Evolutionary conservation across 2,329 filamentous ascomycete species (phyloP), one percentile per base, ranked within the genome.

Genomic region (Penicillium frequentans): DNA sequence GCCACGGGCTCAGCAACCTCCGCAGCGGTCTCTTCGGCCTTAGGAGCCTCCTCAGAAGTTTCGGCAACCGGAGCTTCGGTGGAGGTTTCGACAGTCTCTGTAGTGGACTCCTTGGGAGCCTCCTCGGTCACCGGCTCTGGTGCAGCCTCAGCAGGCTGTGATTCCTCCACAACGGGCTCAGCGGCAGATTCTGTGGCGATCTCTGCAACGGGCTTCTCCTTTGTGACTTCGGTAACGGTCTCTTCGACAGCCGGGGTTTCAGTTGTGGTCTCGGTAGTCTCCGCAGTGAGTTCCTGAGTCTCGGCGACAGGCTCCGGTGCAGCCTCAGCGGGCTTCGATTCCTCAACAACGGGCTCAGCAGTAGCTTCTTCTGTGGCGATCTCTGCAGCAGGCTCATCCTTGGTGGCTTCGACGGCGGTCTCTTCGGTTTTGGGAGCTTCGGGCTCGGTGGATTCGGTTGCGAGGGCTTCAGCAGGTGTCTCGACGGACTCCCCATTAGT

Each of bases 21-120:
- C n/a, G 49, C 35, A 9, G 39, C 65, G 52, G 23, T 26, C 7
- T 13, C 60, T 56, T 71, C 69, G 51, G 73, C 62, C 64, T 49
- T 48, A 48, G 44, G 66, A 62, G 35, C 35, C 14, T 35, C 66
- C 23, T 62, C 47, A 8, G 35, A 21, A 26, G 47, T 24, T 31
- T 52, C 49, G 16, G 16, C 14, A 19, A 29, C 61, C 27, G 58
- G 56, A 42, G 63, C 61, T 49, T 68, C 67, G 42, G 69, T 19
- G 14, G 33, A 13, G 8, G 35, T 33, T 31, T 52, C 50, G 14
- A 35, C 27, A 16, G 21, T 46, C 21, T 44, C 50, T 47, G 72
- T 75, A 58, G 78, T 73, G 42, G 69, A 68, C 51, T 44, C 37
- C 23, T 35, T 19, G 5, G 48, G 10, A 29, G 31, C 37, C 27